These are phyloP conservation scores for Kodamaea suecica DNA, from an alignment of 1,139 yeast genomes.

Conservation along the genomic window DNA sequence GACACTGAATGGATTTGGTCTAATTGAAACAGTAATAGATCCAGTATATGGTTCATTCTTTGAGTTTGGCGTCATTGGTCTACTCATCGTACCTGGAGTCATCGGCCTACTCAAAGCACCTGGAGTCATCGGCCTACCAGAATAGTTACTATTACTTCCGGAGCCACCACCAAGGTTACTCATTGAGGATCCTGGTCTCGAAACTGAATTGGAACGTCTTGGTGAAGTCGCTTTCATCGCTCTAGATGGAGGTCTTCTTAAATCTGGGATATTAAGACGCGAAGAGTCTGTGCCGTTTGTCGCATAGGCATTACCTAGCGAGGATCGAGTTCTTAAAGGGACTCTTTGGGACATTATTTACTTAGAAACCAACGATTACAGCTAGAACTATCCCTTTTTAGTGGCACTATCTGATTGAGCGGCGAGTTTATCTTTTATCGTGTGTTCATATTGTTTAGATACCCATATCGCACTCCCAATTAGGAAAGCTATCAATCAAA, in stretches of 20 bases:
- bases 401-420: not conserved
- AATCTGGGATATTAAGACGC: slow-evolving; percentile 14
- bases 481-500: too few relatives aligned
- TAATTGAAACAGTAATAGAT: slow-evolving; percentile 47
- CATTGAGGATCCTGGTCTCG: slow-evolving; percentile 41
- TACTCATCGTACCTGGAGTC: slow-evolving; percentile 10
- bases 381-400: too few relatives aligned
- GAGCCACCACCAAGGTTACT: slow-evolving; percentile 19
- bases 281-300: slow-evolving; percentile 7
- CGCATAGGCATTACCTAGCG: slow-evolving; percentile 12
- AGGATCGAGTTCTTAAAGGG: slow-evolving; percentile 14
- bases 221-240: slow-evolving; percentile 21
- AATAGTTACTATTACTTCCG: slow-evolving; percentile 14
- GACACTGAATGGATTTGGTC: slow-evolving; percentile 50
- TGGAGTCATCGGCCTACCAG: too few relatives aligned
- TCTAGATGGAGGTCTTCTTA: slow-evolving; percentile 23
- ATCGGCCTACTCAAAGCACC: too few relatives aligned
- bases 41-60: slow-evolving; percentile 47
- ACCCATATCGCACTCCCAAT: too few relatives aligned
- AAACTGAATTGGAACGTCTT: slow-evolving; percentile 15
- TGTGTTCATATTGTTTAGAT: too few relatives aligned
- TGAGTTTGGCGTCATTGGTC: slow-evolving; percentile 42
- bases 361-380: too few relatives aligned
- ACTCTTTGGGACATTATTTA: slow-evolving; percentile 17
- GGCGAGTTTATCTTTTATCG: not conserved